phyloP scores from a whole-genome alignment of 2,329 filamentous ascomycete genomes.

The Phialemonium atrogriseum region DNA sequence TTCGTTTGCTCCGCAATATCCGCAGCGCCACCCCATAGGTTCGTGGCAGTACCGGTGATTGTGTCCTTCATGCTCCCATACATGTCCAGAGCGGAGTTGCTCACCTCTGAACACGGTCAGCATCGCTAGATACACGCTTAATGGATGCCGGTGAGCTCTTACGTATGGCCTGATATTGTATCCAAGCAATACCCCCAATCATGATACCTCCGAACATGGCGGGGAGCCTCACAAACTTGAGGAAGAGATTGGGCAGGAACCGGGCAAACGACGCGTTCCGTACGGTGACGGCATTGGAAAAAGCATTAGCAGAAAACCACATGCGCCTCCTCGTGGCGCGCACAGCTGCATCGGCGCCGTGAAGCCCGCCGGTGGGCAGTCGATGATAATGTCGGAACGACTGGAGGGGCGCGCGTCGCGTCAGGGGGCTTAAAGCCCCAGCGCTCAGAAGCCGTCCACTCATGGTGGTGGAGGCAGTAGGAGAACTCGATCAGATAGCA shows the following conservation, averaged over 20 bases:
- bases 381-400: slow-evolving; percentile 57
- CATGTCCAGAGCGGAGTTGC: slow-evolving; percentile 68
- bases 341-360: slow-evolving; percentile 56
- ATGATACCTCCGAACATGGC: slow-evolving; percentile 87
- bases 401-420: slow-evolving; percentile 50
- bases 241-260: slow-evolving; percentile 74
- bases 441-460: slow-evolving; percentile 69
- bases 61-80: slow-evolving; percentile 66
- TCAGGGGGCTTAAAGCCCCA: slow-evolving; percentile 54
- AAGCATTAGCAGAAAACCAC: slow-evolving; percentile 74
- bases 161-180: slow-evolving; percentile 94
- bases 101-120: slow-evolving; percentile 48
- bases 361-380: slow-evolving; percentile 59
- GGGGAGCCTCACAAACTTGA: slow-evolving; percentile 81
- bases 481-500: slow-evolving; percentile 3
- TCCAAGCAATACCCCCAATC: slow-evolving; percentile 79
- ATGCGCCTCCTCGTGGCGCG: slow-evolving; percentile 54
- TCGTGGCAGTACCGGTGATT: slow-evolving; percentile 59
- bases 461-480: slow-evolving; percentile 36
- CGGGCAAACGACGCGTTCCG: slow-evolving; percentile 58
- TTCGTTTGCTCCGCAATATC: slow-evolving; percentile 72
- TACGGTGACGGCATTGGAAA: slow-evolving; percentile 67
- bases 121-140: not conserved
- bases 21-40: slow-evolving; percentile 62
- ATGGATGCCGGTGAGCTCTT: slow-evolving; percentile 24